Percentiles rank a stretch among this genome's conserved stretches.
These are phyloP conservation scores for Schizopora paradoxa DNA, from an alignment of 1,284 basidiomycete species.

Conservation along the genomic window DNA sequence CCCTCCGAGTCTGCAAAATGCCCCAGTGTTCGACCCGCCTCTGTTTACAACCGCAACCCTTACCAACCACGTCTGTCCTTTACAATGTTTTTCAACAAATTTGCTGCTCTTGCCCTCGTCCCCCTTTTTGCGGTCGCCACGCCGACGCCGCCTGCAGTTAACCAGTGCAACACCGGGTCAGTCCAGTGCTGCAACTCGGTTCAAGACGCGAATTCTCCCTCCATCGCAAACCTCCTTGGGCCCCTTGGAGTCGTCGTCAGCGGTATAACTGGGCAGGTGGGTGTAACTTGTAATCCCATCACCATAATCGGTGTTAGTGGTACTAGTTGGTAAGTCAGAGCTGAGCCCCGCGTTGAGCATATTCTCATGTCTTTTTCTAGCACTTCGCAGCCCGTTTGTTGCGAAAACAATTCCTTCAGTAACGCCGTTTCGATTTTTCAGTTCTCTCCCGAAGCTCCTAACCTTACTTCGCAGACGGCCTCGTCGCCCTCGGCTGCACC, in stretches of 20 bases:
- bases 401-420: constrained; percentile 15
- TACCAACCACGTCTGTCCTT: too few species aligned
- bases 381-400: constrained; percentile 8
- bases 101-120: too few species aligned
- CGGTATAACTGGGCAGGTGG: constrained; percentile 4
- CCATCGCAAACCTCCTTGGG: not conserved
- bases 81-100: too few species aligned
- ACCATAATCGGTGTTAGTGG: constrained; percentile 14
- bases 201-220: constrained; percentile 10
- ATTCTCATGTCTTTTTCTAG: too few species aligned
- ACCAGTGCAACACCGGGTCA: constrained; percentile 28
- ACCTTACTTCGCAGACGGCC: constrained; percentile 1
- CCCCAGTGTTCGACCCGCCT: too few species aligned
- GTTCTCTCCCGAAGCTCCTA: not conserved
- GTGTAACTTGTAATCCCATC: constrained; percentile 14
- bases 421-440: not conserved
- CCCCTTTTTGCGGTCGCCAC: too few species aligned
- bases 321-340: constrained; percentile 15
- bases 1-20: too few species aligned
- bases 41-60: too few species aligned
- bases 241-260: constrained; percentile 8
- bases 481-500: constrained; percentile 11
- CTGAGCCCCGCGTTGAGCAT: too few species aligned
- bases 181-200: constrained; percentile 29
- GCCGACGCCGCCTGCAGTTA: too few species aligned